A percentile compares a stretch with the other conserved stretches of the same genome.
Conservation (phyloP, 2,329 filamentous ascomycete species). For the Fusarium chaquense region DNA sequence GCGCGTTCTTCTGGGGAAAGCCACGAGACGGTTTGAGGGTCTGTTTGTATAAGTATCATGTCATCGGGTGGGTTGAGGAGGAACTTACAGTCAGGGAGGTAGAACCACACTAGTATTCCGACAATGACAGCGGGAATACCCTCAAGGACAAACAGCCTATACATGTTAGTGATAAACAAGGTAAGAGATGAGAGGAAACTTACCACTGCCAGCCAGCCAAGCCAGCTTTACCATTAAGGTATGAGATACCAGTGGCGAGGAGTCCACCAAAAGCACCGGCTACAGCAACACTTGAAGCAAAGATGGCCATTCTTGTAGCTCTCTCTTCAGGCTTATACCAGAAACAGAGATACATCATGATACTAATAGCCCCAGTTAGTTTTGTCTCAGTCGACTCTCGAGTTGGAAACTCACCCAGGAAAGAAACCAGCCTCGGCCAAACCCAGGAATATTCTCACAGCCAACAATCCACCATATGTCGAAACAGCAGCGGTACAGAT, state of each 20-base stretch:
- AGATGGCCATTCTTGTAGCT: conserved; percentile 69
- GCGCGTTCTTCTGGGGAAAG: conserved; percentile 51
- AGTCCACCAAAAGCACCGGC: conserved; percentile 72
- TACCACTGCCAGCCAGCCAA: conserved; percentile 65
- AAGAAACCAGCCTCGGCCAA: conserved; percentile 65
- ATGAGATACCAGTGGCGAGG: conserved; percentile 64
- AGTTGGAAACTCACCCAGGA: conserved; percentile 51
- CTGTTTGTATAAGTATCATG: not conserved
- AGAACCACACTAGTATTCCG: conserved; percentile 50
- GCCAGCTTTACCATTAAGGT: conserved; percentile 59
- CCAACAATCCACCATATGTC: conserved; percentile 61
- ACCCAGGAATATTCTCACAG: conserved; percentile 63
- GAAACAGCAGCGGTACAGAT: conserved; percentile 61
- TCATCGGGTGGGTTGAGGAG: fast-evolving
- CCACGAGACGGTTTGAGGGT: conserved; percentile 52
- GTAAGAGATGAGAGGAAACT: not conserved
- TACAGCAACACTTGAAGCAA: conserved; percentile 68
- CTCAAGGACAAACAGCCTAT: conserved; percentile 72
- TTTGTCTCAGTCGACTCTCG: fast-evolving
- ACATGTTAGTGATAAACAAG: fast-evolving
- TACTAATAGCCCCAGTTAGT: conserved; percentile 32
- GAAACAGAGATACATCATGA: conserved; percentile 70
- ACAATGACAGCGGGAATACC: conserved; percentile 50
- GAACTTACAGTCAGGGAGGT: conserved; percentile 48
- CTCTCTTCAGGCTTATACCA: conserved; percentile 72